Evolutionary conservation across 805 yeast genomes (phyloP), one percentile per base, ranked within the genome.

Genomic region (Phaffomyces antillensis): DNA sequence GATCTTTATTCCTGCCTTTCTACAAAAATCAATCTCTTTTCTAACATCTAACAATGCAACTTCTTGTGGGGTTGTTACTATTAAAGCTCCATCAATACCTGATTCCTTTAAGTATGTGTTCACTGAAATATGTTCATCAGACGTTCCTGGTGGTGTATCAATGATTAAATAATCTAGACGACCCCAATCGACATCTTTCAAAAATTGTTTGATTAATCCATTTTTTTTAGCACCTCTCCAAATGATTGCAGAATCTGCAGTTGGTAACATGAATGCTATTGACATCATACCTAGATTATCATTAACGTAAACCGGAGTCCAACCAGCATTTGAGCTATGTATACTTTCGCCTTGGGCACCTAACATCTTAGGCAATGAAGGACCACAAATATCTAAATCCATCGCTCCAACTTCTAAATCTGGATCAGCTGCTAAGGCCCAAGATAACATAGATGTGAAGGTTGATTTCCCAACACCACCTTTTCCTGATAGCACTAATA

Each of bases 391-490:
- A 67, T 93, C 99, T 45, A 93, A 68, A 64, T 93, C 99, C 93
- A 93, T 86, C 33, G 96, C 91, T 3, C 98, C 99, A 11, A 93
- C 83, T 61, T 93, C 98, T 25, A 83, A 59, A 33, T 59, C 59
- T 12, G 55, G 52, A 49, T 74, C 79, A 1, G 89, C 83, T 3
- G 98, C 90, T 35, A 93, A 66, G 0, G 97, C 96, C 96, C 97
- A 93, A 17, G 95, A 80, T n/a, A 93, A 72, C 93, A 93, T 85
- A 5, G 96, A 77, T 0, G 98, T 86, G 61, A 93, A 91, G 0
- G 99, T 93, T 0, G 96, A 87, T 63, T 93, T 93, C 1, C 99
- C 99, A 1, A 93, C 99, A 12, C 99, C 99, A 15, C 97, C 95
- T 63, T 86, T 86, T 7, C 93, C 95, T 0, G 89, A 81, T 1